Conservation (phyloP, 2,329 filamentous ascomycete genomes). For the Penicillium sp. region DNA sequence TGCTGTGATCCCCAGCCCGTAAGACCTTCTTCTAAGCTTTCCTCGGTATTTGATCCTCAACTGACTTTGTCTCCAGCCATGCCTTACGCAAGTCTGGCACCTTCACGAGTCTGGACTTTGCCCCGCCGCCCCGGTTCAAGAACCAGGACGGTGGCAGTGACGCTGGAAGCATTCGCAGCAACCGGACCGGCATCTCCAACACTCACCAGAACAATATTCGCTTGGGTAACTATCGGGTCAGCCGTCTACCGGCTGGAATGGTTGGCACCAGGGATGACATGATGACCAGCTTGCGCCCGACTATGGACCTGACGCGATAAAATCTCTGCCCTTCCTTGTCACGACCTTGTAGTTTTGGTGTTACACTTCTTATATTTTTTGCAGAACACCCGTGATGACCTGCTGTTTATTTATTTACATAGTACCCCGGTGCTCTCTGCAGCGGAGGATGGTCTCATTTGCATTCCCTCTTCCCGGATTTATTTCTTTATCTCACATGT, state of each 20-base stretch:
- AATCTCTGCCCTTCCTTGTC: constrained; percentile 5
- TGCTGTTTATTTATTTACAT: constrained; percentile 6
- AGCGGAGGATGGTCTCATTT: constrained; percentile 1
- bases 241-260: constrained; percentile 75
- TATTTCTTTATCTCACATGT: not conserved
- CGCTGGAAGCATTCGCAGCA: constrained; percentile 60
- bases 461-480: not conserved
- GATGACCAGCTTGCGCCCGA: constrained; percentile 57
- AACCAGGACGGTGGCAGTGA: constrained; percentile 45
- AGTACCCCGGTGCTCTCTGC: not conserved
- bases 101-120: constrained; percentile 51
- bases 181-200: constrained; percentile 74
- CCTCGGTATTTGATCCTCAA: not conserved
- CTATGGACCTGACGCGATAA: constrained; percentile 51
- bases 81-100: constrained; percentile 51
- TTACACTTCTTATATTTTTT: constrained; percentile 3
- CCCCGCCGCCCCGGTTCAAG: constrained; percentile 50
- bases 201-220: constrained; percentile 71
- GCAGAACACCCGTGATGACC: constrained; percentile 21
- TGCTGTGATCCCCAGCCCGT: constrained; percentile 82
- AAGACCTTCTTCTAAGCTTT: constrained; percentile 50
- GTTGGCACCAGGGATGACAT: constrained; percentile 76
- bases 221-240: constrained; percentile 80
- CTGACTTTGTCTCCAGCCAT: constrained; percentile 38
- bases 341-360: constrained; percentile 17